These are phyloP conservation scores for Plenodomus tracheiphilus DNA, from an alignment of 2,329 filamentous ascomycete species.

Conservation along the genomic window DNA sequence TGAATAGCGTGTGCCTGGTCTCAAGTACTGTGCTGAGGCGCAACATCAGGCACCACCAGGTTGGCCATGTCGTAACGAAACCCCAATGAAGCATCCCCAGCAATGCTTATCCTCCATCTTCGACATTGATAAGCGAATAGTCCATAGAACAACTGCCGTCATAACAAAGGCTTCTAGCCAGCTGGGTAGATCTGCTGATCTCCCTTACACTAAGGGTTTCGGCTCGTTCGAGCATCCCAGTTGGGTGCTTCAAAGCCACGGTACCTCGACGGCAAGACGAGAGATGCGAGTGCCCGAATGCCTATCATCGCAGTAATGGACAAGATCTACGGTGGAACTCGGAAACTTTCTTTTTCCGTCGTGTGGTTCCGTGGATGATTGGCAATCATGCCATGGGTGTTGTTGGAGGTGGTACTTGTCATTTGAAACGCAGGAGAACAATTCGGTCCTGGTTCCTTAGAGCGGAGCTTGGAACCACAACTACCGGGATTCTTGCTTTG, in stretches of 20 bases:
- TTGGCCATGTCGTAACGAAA: constrained; percentile 10
- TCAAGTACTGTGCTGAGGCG: constrained; percentile 4
- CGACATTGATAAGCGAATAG: neutral
- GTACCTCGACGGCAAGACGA: too few relatives aligned
- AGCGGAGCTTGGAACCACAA: too few relatives aligned
- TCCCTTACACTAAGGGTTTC: constrained; percentile 12
- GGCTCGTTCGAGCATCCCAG: constrained; percentile 5
- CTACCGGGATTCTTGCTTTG: too few relatives aligned
- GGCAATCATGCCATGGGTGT: neutral
- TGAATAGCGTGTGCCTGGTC: constrained; percentile 5
- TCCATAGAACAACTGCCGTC: constrained; percentile 2
- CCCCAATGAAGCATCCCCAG: constrained; percentile 9
- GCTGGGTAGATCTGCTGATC: neutral
- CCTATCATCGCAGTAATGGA: neutral
- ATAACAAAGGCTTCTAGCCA: neutral
- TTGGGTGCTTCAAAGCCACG: neutral
- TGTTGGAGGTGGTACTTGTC: neutral
- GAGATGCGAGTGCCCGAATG: too few relatives aligned
- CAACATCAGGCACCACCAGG: constrained; percentile 4
- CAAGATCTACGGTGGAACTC: neutral
- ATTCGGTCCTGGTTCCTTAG: neutral
- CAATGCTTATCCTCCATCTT: constrained; percentile 2
- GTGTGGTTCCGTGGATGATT: neutral
- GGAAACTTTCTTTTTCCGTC: neutral
- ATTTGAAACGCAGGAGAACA: neutral